phyloP scores from a whole-genome alignment of 495 filamentous ascomycete genomes.

The Talaromyces liani region DNA sequence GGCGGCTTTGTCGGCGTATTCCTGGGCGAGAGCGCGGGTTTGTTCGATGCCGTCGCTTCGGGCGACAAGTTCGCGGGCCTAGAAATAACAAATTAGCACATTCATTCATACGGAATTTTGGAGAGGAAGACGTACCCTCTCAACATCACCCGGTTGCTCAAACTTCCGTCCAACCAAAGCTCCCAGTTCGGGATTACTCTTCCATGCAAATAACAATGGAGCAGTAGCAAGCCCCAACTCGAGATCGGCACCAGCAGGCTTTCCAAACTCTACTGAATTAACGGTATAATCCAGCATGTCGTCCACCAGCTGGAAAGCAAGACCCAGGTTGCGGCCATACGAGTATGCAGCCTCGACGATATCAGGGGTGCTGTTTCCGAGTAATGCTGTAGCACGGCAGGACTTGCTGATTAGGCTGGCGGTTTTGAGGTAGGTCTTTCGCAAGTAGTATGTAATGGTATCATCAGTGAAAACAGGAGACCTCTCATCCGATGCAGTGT shows the following conservation, averaged over 20 bases:
- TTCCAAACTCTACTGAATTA: conserved; percentile 75
- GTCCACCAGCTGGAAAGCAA: conserved; percentile 97
- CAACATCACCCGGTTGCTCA: conserved; percentile 70
- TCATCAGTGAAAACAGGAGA: conserved; percentile 79
- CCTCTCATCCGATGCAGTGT: conserved; percentile 79
- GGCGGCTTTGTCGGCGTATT: conserved; percentile 85
- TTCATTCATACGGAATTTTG: neutral
- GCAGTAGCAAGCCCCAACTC: conserved; percentile 95
- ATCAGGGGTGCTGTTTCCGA: conserved; percentile 67
- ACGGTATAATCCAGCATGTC: conserved; percentile 97
- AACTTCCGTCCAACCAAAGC: conserved; percentile 90
- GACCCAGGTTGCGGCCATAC: conserved; percentile 85
- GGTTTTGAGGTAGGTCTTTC: conserved; percentile 97
- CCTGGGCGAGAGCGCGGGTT: conserved; percentile 79
- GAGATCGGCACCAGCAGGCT: conserved; percentile 89
- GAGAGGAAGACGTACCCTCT: conserved; percentile 49
- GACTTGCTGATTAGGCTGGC: conserved; percentile 93
- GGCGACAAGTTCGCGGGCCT: conserved; percentile 82
- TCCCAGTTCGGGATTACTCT: conserved; percentile 76
- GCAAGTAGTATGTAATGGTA: conserved; percentile 87
- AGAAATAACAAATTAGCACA: conserved; percentile 7
- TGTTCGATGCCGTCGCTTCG: conserved; percentile 82
- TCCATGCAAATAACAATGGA: conserved; percentile 93
- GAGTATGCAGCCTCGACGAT: conserved; percentile 85
- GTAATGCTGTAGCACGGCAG: conserved; percentile 79